phyloP scores from a whole-genome alignment of 2,329 filamentous ascomycete species.

The Hymenoscyphus fructigenus region DNA sequence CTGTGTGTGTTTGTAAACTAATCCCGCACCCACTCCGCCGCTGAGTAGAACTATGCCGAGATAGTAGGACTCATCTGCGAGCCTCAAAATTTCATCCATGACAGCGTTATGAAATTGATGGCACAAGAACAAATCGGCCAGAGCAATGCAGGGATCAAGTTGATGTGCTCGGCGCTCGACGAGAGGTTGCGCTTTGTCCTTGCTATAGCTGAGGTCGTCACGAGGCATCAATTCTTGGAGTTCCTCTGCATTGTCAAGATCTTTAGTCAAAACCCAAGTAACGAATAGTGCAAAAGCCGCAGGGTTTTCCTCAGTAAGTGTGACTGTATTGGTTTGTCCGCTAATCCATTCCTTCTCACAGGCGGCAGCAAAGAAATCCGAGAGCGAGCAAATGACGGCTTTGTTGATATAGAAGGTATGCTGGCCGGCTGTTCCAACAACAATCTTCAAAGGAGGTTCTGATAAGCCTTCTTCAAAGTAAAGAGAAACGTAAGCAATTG shows the following conservation, averaged over 20 bases:
- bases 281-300: neutral
- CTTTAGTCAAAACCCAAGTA: neutral
- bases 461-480: neutral
- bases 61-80: neutral
- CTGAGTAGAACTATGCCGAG: neutral
- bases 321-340: neutral
- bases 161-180: neutral
- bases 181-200: neutral
- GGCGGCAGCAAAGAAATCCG: neutral
- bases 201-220: neutral
- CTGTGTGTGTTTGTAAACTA: neutral
- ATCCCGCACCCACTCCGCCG: too few species aligned
- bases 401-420: neutral
- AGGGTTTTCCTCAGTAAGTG: neutral
- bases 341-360: neutral
- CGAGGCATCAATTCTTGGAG: neutral
- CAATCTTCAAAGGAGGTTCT: neutral
- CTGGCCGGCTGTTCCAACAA: neutral
- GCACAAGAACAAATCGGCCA: neutral
- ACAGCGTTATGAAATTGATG: neutral
- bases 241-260: neutral
- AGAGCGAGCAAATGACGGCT: neutral
- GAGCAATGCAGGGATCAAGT: neutral
- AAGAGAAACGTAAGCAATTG: neutral
- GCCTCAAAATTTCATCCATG: neutral